Percentiles rank a stretch among this genome's conserved stretches.
Conservation (phyloP, 1,284 basidiomycete genomes). For the Pseudozyma thailandica region DNA sequence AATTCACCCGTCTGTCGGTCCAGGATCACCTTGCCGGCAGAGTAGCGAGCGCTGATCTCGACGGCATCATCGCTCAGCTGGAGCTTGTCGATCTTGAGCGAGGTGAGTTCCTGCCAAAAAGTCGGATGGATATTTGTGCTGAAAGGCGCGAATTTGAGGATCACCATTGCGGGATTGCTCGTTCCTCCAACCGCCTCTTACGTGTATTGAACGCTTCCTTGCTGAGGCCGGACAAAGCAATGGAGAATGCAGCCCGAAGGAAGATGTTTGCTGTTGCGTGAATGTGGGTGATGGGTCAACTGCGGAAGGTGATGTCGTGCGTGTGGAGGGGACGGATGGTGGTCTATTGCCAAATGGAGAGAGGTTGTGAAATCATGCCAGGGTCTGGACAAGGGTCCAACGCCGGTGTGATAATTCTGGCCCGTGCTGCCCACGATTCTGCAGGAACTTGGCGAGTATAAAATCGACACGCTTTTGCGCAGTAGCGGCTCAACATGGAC, state of each 20-base stretch:
- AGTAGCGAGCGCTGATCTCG: conserved; percentile 77
- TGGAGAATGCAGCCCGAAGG: too few species aligned
- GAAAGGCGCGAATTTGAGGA: conserved; percentile 86
- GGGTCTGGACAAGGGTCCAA: conserved; percentile 32
- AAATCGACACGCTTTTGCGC: too few species aligned
- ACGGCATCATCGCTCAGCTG: conserved; percentile 81
- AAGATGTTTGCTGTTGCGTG: not conserved
- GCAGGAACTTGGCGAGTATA: not conserved
- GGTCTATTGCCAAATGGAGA: conserved; percentile 3
- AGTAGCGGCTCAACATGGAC: too few species aligned
- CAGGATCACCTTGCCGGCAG: conserved; percentile 77
- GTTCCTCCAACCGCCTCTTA: too few species aligned
- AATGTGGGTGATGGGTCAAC: not conserved
- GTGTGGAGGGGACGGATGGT: conserved; percentile 1
- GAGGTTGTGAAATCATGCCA: not conserved
- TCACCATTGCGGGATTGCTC: conserved; percentile 13
- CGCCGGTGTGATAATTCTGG: conserved; percentile 8
- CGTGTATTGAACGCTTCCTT: too few species aligned
- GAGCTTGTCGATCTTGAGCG: conserved; percentile 89
- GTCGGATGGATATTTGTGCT: conserved; percentile 85
- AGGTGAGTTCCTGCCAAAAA: conserved; percentile 91
- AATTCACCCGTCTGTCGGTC: conserved; percentile 77
- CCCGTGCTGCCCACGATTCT: conserved; percentile 12
- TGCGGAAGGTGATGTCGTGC: not conserved
- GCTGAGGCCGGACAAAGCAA: too few species aligned